A percentile compares a stretch with the other conserved stretches of the same genome.
phyloP scores from a whole-genome alignment of 805 yeast genomes.

The Sugiyamaella boreocaroliniensis region DNA sequence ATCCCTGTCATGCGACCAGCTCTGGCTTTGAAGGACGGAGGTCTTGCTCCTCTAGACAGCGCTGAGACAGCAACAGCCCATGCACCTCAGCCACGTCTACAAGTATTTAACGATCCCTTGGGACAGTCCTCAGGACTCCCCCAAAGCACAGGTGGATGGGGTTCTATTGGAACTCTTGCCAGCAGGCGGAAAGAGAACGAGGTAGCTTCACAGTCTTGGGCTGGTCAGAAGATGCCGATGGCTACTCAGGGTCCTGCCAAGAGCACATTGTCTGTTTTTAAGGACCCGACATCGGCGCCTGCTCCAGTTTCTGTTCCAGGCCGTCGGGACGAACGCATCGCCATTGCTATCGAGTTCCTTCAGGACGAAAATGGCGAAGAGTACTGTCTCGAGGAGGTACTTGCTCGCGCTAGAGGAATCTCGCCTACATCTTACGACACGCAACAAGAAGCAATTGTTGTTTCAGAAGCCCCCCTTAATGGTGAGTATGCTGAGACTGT shows the following conservation, averaged over 20 bases:
- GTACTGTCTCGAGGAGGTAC: constrained; percentile 55
- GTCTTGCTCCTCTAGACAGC: constrained; percentile 13
- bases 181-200: constrained; percentile 59
- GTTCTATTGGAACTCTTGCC: constrained; percentile 43
- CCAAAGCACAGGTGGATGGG: constrained; percentile 31
- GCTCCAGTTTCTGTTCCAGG: constrained; percentile 9
- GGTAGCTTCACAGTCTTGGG: constrained; percentile 50
- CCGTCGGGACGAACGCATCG: constrained; percentile 15
- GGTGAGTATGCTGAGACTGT: not conserved
- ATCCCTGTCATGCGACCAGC: constrained; percentile 31
- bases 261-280: constrained; percentile 10
- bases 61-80: constrained; percentile 1
- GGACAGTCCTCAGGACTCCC: constrained; percentile 16
- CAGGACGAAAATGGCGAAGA: constrained; percentile 39
- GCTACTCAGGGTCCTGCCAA: constrained; percentile 1
- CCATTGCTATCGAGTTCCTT: constrained; percentile 20
- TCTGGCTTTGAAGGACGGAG: constrained; percentile 35
- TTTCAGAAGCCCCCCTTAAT: constrained; percentile 2
- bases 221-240: constrained; percentile 43
- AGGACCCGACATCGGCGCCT: constrained; percentile 6
- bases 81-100: constrained; percentile 23
- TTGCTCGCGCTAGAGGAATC: constrained; percentile 44
- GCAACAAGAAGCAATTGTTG: not conserved
- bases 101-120: constrained; percentile 37
- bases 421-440: not conserved